Evolutionary conservation across 495 filamentous ascomycete genomes (phyloP).

Genomic region (Penicillium riverlandense): DNA sequence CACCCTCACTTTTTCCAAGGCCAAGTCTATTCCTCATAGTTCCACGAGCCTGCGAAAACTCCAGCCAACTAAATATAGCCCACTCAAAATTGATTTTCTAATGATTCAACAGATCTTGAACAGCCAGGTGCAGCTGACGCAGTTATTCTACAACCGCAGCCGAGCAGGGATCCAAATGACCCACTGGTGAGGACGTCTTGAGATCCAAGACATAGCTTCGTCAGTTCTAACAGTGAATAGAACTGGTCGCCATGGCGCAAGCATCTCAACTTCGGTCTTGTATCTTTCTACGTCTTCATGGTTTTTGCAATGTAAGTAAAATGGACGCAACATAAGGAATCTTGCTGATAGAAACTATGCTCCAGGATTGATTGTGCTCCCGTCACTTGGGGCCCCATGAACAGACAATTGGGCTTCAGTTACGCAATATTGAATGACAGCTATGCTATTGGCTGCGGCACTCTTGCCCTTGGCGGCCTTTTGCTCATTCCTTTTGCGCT

Average conservation of each 20-base stretch:
- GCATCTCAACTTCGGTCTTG: constrained; percentile 13
- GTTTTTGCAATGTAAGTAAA: constrained; percentile 11
- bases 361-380: constrained; percentile 24
- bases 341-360: neutral
- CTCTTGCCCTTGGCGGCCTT: constrained; percentile 29
- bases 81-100: no score
- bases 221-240: neutral
- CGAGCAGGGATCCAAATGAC: constrained; percentile 13
- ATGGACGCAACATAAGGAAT: neutral
- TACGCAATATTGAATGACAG: constrained; percentile 29
- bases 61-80: no score
- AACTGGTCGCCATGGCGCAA: constrained; percentile 18
- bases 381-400: constrained; percentile 32
- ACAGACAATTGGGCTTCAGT: constrained; percentile 28
- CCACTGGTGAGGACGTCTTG: constrained; percentile 7
- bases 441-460: constrained; percentile 29
- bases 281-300: constrained; percentile 16
- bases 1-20: no score
- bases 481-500: constrained; percentile 39
- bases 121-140: constrained; percentile 1
- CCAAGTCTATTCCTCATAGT: no score
- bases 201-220: neutral
- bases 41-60: no score
- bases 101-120: constrained; percentile 1
- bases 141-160: constrained; percentile 14